These are phyloP conservation scores for Bimuria novae-zelandiae DNA, from an alignment of 2,329 filamentous ascomycete genomes.

Conservation along the genomic window DNA sequence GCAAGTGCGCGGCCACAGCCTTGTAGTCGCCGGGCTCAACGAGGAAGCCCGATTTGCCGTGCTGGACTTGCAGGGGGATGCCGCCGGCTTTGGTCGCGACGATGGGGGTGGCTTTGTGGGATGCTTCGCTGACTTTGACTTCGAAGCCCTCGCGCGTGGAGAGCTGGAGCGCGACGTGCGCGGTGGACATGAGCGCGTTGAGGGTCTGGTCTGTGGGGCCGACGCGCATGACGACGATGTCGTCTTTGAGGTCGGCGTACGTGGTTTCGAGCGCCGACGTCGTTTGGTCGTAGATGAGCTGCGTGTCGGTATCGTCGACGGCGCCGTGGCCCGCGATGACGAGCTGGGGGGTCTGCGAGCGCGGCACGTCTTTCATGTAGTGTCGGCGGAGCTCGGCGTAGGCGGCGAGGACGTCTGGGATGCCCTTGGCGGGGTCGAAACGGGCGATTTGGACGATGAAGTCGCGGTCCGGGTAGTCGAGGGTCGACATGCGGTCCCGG, in stretches of 20 bases:
- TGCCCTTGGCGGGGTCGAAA: constrained; percentile 83
- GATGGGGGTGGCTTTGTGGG: constrained; percentile 78
- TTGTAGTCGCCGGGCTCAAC: constrained; percentile 73
- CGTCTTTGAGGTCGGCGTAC: constrained; percentile 55
- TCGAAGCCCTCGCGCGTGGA: constrained; percentile 84
- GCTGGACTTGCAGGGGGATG: constrained; percentile 76
- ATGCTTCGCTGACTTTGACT: constrained; percentile 82
- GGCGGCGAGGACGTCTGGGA: constrained; percentile 74
- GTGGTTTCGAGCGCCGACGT: constrained; percentile 67
- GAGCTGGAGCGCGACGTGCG: constrained; percentile 75
- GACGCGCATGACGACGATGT: constrained; percentile 76
- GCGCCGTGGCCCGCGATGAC: constrained; percentile 79
- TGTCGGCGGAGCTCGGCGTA: constrained; percentile 73
- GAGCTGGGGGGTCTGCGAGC: constrained; percentile 68
- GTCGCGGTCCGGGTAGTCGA: constrained; percentile 64
- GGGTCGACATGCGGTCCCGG: constrained; percentile 62
- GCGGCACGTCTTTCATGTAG: constrained; percentile 57
- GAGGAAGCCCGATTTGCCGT: constrained; percentile 73
- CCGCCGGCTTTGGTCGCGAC: constrained; percentile 78
- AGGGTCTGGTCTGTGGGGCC: constrained; percentile 79
- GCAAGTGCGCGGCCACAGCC: constrained; percentile 69
- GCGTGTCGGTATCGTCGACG: constrained; percentile 79
- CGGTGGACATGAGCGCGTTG: constrained; percentile 74
- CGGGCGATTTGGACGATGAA: constrained; percentile 82
- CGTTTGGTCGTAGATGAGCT: constrained; percentile 72